Percentiles rank a stretch among this genome's conserved stretches.
These are phyloP conservation scores for Fusarium bulbicola DNA, from an alignment of 2,329 filamentous ascomycete species.

Conservation along the genomic window DNA sequence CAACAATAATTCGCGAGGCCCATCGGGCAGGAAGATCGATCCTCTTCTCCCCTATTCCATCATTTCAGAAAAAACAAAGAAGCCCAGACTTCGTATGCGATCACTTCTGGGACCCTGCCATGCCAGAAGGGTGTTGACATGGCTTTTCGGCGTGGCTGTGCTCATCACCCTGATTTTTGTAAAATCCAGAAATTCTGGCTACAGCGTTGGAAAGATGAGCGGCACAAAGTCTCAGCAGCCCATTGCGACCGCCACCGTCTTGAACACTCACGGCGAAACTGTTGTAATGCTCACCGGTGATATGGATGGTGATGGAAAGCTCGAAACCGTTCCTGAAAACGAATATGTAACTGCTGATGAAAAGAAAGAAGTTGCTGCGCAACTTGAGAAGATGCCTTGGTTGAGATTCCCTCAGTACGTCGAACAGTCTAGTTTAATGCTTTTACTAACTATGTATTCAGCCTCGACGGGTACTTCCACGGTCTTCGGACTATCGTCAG, in stretches of 20 bases:
- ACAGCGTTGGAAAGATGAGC: constrained; percentile 41
- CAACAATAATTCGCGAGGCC: constrained; percentile 47
- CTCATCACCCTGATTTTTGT: constrained; percentile 55
- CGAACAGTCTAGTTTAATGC: neutral
- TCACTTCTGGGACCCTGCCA: constrained; percentile 61
- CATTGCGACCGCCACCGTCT: constrained; percentile 41
- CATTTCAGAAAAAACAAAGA: constrained; percentile 47
- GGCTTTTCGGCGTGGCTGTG: constrained; percentile 54
- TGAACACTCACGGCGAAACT: constrained; percentile 41
- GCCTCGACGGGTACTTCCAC: constrained; percentile 82
- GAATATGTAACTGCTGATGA: constrained; percentile 43
- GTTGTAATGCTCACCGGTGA: constrained; percentile 43
- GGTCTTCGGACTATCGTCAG: constrained; percentile 77
- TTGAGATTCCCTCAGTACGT: constrained; percentile 52
- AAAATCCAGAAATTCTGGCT: constrained; percentile 44
- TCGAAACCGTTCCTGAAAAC: constrained; percentile 37
- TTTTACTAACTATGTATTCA: constrained; percentile 48
- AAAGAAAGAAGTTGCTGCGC: constrained; percentile 43
- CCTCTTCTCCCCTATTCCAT: constrained; percentile 47
- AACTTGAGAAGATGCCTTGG: constrained; percentile 51
- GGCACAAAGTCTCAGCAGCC: constrained; percentile 36
- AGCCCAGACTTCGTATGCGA: constrained; percentile 52
- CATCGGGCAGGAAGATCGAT: constrained; percentile 45
- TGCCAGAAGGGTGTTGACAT: constrained; percentile 62
- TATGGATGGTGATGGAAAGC: constrained; percentile 42